Percentiles rank a stretch among this genome's conserved stretches.
Evolutionary conservation across 1,139 yeast species (phyloP).

Genomic region (Sugiyamaella pinicola): DNA sequence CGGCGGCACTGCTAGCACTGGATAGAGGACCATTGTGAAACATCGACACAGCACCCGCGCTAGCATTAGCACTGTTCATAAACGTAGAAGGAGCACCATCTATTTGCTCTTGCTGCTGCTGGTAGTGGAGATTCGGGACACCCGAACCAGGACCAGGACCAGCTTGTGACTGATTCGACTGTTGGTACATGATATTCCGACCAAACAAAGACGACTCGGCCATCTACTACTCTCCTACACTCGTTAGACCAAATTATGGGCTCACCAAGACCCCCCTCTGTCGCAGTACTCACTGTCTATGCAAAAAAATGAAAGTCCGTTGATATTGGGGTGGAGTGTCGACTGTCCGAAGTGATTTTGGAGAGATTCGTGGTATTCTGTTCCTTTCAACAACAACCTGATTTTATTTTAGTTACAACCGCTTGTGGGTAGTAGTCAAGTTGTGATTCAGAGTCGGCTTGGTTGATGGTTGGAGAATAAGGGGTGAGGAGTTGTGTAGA

Average conservation of each 20-base stretch:
- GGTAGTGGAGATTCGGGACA: neutral
- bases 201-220: constrained; percentile 18
- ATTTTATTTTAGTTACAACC: neutral
- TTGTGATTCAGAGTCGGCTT: neutral
- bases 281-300: neutral
- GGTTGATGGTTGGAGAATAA: neutral
- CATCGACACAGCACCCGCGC: neutral
- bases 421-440: neutral
- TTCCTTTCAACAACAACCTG: neutral
- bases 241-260: neutral
- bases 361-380: neutral
- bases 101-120: neutral
- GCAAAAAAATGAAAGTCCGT: neutral
- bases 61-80: neutral
- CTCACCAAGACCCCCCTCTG: neutral
- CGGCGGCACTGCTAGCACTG: neutral
- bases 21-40: constrained; percentile 1
- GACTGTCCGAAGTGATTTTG: too few relatives aligned
- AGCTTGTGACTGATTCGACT: constrained; percentile 9
- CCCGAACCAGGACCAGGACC: neutral
- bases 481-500: constrained; percentile 2
- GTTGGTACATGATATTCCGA: constrained; percentile 14
- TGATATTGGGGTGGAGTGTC: neutral
- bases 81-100: neutral
- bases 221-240: constrained; percentile 8